Conservation (phyloP, 2,329 filamentous ascomycete genomes). For the Drechslera avenae region DNA sequence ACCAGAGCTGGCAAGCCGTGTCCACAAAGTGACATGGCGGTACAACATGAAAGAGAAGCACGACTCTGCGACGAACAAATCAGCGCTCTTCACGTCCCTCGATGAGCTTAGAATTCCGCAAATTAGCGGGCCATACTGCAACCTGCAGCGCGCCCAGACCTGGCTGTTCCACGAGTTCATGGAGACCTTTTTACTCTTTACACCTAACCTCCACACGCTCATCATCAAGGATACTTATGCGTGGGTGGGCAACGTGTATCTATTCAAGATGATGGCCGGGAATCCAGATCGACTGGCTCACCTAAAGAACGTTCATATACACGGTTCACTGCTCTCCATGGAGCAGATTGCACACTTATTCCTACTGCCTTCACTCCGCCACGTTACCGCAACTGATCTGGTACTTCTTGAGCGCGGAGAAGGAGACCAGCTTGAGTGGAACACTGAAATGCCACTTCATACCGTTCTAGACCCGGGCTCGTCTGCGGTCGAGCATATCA, state of each 20-base stretch:
- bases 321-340: constrained; percentile 7
- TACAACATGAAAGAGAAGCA: neutral
- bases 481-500: constrained; percentile 1
- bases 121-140: neutral
- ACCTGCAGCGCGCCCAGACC: neutral
- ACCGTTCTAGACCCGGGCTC: constrained; percentile 2
- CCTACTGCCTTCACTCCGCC: constrained; percentile 6
- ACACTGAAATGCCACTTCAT: constrained; percentile 1
- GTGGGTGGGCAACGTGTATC: constrained; percentile 4
- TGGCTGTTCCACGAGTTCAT: constrained; percentile 5
- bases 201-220: constrained; percentile 3
- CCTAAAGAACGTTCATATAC: constrained; percentile 2
- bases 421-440: neutral
- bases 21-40: constrained; percentile 7
- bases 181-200: constrained; percentile 3
- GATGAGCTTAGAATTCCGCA: neutral
- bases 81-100: neutral
- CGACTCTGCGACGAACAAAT: neutral
- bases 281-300: neutral
- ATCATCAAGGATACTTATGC: constrained; percentile 1
- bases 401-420: neutral
- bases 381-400: constrained; percentile 1
- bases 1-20: constrained; percentile 2
- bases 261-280: neutral
- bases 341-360: constrained; percentile 11